Base-by-base conservation (phyloP, 1,284 basidiomycete genomes). In the Cryptococcus sp. region DNA sequence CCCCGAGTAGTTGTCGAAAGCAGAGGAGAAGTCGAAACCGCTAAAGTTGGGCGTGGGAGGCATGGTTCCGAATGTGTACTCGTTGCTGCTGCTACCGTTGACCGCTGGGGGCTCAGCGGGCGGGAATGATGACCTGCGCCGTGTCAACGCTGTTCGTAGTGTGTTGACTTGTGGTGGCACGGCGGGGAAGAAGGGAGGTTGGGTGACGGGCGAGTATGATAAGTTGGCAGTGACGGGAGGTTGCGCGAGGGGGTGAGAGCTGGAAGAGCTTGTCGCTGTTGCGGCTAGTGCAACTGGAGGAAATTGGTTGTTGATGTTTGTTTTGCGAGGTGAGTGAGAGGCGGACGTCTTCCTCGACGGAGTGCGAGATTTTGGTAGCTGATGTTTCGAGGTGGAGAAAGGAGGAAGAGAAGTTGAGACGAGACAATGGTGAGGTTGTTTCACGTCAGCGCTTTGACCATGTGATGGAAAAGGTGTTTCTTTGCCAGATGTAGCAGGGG, bases 61-160 rank as follows among this genome's bases (percentile, higher is more conserved):
- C 48, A 64, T 50, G 1, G 57, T 58, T 62, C 67, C 31, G 31
- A 35, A 71, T 41, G 63, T 63, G 40, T 55, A 66, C 11, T 62
- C 39, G 39, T 62, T 57, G n/a, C 62, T 57, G 7, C 57, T 56
- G 10, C 64, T 61, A 31, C 31, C 31, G 31, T 13, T 35, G 31
- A 35, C 31, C 10, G 51, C 55, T 13, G 66, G 66, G 3, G 61
- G 60, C 1, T 54, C 61, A 1, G 62, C 59, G 8, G 72, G 71
- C 6, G 72, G 72, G 51, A 65, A 73, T 7, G 72, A 73, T 6
- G 71, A 73, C 11, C 69, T 56, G 19, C 69, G 58, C 1, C 68
- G 62, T 5, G 31, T 42, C 13, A 72, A 57, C 0, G 50, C 31
- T 5, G 35, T 52, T 20, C 64, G 57, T 11, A 69, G 50, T 0